Base-by-base conservation (phyloP, 2,329 filamentous ascomycete genomes). In the Lecanicillium sp. region DNA sequence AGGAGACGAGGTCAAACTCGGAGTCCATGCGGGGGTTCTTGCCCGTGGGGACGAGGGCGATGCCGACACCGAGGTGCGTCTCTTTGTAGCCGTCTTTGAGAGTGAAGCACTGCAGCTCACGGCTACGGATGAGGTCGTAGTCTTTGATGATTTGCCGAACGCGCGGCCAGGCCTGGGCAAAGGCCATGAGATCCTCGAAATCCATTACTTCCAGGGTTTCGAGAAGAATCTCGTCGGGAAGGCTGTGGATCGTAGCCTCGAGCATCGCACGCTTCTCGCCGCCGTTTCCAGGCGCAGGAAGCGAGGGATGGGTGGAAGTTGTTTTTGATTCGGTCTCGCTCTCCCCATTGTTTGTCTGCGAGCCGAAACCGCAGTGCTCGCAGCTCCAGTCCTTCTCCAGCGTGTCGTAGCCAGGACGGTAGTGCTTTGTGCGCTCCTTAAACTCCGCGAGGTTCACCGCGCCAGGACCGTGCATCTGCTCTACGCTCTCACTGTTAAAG, bases 1-100 rank as follows among this genome's bases (percentile, higher is more conserved):
- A 46, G 3, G 71, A 74, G 14, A 78, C 46, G 5, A 75, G 58
- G 44, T 77, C 72, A 48, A 77, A 77, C 52, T 77, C 72, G 1
- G 71, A 76, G 24, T 62, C 56, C 41, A 75, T 57, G 5, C 56
- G 55, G 2, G 62, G 60, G 14, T 54, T 49, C 6, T 50, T 52
- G 1, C 42, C 27, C 10, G 62, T 51, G 0, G 48, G 51, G 21
- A 75, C 65, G 11, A 43, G 29, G 40, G 40, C 40, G 40, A 43
- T 24, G 3, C 71, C 72, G 8, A 75, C 62, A 2, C 72, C 73
- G 2, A 75, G 65, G 19, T 67, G 66, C 3, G 59, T 56, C 2
- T 60, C 49, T 26, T 57, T 52, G 55, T 69, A 70, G 15, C 58
- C 62, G 48, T 67, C 59, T 57, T 74, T 75, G 27, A 72, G 59